Evolutionary conservation across 2,329 filamentous ascomycete species (phyloP).

Genomic region (Bipolaris zeicola): DNA sequence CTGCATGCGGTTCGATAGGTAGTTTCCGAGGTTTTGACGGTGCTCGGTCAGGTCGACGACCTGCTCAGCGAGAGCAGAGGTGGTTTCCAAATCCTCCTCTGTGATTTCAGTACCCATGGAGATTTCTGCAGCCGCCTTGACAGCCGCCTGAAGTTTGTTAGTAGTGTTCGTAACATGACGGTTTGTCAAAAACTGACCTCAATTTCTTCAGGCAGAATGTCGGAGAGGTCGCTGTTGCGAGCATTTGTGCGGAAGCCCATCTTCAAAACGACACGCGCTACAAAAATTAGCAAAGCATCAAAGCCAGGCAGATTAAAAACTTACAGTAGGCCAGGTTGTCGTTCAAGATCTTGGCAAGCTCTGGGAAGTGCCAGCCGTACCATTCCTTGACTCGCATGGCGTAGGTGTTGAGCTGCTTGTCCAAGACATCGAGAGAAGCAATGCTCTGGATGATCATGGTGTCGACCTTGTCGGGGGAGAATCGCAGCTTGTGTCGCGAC

Average conservation of each 20-base stretch:
- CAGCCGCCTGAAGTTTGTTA: constrained; percentile 56
- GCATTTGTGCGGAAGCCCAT: constrained; percentile 89
- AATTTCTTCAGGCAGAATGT: constrained; percentile 90
- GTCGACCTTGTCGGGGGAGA: constrained; percentile 97
- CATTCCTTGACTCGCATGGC: constrained; percentile 99
- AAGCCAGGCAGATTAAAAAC: neutral
- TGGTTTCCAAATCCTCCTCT: constrained; percentile 89
- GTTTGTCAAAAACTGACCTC: constrained; percentile 55
- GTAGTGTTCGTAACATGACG: neutral
- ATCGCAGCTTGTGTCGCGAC: constrained; percentile 93
- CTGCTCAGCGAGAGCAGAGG: constrained; percentile 87
- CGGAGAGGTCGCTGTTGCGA: constrained; percentile 73
- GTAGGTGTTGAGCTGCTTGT: constrained; percentile 98
- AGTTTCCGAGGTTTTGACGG: constrained; percentile 83
- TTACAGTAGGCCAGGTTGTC: constrained; percentile 76
- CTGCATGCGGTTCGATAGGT: constrained; percentile 91
- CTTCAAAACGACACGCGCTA: constrained; percentile 76
- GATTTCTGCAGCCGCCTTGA: constrained; percentile 94
- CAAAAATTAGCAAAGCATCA: neutral
- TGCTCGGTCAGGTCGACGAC: constrained; percentile 85
- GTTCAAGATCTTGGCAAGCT: constrained; percentile 82
- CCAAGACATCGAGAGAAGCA: constrained; percentile 83
- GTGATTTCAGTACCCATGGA: constrained; percentile 99
- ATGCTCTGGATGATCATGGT: constrained; percentile 99
- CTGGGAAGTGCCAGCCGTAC: constrained; percentile 99